Evolutionary conservation across 2,329 filamentous ascomycete genomes (phyloP).

Genomic region (Emmonsia crescens): DNA sequence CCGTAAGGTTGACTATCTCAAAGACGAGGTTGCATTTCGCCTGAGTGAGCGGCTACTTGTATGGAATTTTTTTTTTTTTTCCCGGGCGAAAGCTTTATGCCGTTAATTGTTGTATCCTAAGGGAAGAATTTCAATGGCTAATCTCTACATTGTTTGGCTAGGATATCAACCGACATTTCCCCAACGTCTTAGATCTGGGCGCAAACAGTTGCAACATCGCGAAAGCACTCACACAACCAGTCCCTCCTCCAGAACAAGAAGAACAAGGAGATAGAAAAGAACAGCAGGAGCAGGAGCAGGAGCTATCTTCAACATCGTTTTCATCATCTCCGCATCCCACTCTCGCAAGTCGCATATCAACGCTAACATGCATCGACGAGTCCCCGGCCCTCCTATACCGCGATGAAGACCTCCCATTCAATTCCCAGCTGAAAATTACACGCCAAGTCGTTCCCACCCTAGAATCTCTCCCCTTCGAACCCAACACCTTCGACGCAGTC

Average conservation of each 20-base stretch:
- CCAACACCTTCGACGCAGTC: constrained; percentile 76
- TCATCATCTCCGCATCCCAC: constrained; percentile 36
- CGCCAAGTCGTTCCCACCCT: constrained; percentile 58
- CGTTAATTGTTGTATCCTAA: not conserved
- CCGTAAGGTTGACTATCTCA: constrained; percentile 79
- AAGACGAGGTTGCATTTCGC: constrained; percentile 78
- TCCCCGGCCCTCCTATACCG: constrained; percentile 69
- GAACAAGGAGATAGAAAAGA: constrained; percentile 1
- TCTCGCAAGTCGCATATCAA: constrained; percentile 58
- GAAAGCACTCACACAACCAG: constrained; percentile 58
- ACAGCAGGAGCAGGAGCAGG: constrained; percentile 1
- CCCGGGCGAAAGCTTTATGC: not conserved
- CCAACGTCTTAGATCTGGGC: constrained; percentile 78
- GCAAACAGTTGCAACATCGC: constrained; percentile 95
- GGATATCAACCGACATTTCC: constrained; percentile 87
- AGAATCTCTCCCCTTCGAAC: constrained; percentile 63
- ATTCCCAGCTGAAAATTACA: constrained; percentile 58
- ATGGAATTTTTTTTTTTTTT: constrained; percentile 13
- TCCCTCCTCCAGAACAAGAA: constrained; percentile 48
- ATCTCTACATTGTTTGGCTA: constrained; percentile 24
- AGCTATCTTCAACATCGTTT: not conserved
- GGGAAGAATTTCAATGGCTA: constrained; percentile 2
- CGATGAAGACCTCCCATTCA: constrained; percentile 57
- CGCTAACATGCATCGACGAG: constrained; percentile 71
- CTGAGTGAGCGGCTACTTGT: constrained; percentile 78